Base-by-base conservation (phyloP, 495 filamentous ascomycete genomes). In the Pyrenula massariospora region DNA sequence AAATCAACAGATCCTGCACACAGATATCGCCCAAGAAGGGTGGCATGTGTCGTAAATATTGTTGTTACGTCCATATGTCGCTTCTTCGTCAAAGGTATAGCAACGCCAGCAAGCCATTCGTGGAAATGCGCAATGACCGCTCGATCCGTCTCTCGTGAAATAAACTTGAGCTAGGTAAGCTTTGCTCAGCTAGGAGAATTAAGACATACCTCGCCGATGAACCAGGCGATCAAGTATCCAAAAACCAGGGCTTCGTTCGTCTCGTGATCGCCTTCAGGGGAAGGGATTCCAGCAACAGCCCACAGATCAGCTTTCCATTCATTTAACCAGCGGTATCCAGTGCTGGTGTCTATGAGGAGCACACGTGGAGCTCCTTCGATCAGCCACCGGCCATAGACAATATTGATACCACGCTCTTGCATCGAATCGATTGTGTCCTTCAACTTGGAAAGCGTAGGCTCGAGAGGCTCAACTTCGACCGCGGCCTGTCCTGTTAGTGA, bases 251-350 rank as follows among this genome's bases (percentile, higher is more conserved):
- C 90, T 68, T 98, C 93, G 65, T 96, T 96, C 31, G 93, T 96
- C 76, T 98, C 93, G 42, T 88, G 83, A 67, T 98, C 93, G 54
- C 86, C 86, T 25, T 88, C 84, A 5, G 93, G 93, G 11, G 88
- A 87, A 2, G 93, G 93, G 58, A 98, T 96, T 47, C 88, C 87
- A n/a, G 91, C 85, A 5, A 81, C 83, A 57, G 89, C 87, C 93
- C 93, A 98, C 53, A 98, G 75, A 72, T 98, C 93, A 12, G 83
- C 80, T 72, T 96, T 97, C 93, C 93, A 98, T 74, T 98, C 93
- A 65, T 96, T 87, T 66, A 96, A 68, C 73, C 86, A 95, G 55
- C 79, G 76, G 69, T 95, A 95, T 2, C 88, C 93, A 23, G 92
- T 95, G 59, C 89, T 86, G 11, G 91, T 96, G 67, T 98, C 89